These are phyloP conservation scores for Plasmodium chabaudi DNA, from an alignment of 169 alveolate genomes.

Conservation along the genomic window DNA sequence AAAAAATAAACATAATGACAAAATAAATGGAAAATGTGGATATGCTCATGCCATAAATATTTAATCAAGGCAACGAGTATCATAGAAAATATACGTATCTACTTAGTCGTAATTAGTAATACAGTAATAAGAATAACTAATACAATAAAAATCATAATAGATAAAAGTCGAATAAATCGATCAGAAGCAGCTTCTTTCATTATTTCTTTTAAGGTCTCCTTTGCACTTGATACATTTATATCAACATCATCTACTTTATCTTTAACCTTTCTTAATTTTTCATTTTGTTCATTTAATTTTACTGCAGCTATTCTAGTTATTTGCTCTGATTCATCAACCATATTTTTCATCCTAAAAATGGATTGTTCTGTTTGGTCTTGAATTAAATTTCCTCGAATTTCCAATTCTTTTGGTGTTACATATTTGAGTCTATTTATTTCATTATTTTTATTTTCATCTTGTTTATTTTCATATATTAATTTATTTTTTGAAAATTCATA, in stretches of 20 bases:
- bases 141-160: slow-evolving; percentile 43
- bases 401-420: slow-evolving; percentile 54
- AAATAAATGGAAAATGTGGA: too few relatives aligned
- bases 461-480: slow-evolving; percentile 37
- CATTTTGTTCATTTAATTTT: slow-evolving; percentile 48
- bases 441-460: slow-evolving; percentile 15
- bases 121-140: slow-evolving; percentile 34
- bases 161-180: slow-evolving; percentile 46
- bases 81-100: too few relatives aligned
- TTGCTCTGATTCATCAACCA: slow-evolving; percentile 70
- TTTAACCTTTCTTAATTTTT: slow-evolving; percentile 43
- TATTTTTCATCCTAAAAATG: slow-evolving; percentile 56
- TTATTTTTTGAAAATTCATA: slow-evolving; percentile 57
- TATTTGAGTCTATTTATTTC: slow-evolving; percentile 6
- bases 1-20: too few relatives aligned
- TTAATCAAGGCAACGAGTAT: too few relatives aligned
- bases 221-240: slow-evolving; percentile 50
- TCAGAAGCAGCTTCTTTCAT: slow-evolving; percentile 69
- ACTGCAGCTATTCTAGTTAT: slow-evolving; percentile 58
- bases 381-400: slow-evolving; percentile 46
- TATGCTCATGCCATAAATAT: too few relatives aligned
- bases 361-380: slow-evolving; percentile 66
- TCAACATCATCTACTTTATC: slow-evolving; percentile 75
- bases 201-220: slow-evolving; percentile 63
- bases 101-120: background rate